Base-by-base conservation (phyloP, 169 alveolate genomes). In the Plasmodium gaboni region DNA sequence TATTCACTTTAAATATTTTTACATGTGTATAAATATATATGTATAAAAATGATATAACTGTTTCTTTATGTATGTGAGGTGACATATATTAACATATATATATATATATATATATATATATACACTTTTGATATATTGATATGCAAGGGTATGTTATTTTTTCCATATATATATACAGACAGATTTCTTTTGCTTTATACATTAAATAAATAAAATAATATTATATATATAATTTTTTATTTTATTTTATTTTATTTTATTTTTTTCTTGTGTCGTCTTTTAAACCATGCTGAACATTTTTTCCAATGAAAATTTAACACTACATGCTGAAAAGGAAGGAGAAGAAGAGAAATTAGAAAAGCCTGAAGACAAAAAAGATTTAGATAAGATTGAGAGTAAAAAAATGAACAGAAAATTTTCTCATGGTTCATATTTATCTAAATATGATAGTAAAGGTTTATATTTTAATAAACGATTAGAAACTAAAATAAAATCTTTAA, bases 261-360 rank as follows among this genome's bases (percentile, higher is more conserved):
- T 28, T 67, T n/a, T 67, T 68, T 68, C 28, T 4, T 17, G n/a
- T 68, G 42, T 64, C 46, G 46, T 38, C 46, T 10, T 64, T 8
- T 64, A 64, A 15, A 64, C 64, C 50, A 80, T 80, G 90, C 67
- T 78, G 85, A 80, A 68, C 28, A 80, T 80, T 46, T 80, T 80
- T 50, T 5, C 83, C 12, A 80, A 80, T 48, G 90, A 80, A 55
- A 83, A 80, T 28, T 61, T 80, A 28, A 68, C 90, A 10, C 46
- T 80, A 48, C 63, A 38, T 48, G 28, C 22, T 1, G 90, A 68
- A 55, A 68, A 68, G 44, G 65, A 68, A 44, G 67, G 46, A 61
- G 88, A 74, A 22, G 6, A 28, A 4, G 44, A 70, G 17, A n/a
- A 26, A 1, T 57, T n/a, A 67, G 68, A 65, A 53, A 65, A 67